These are phyloP conservation scores for Fusarium buxicola DNA, from an alignment of 2,329 filamentous ascomycete species.

Conservation along the genomic window DNA sequence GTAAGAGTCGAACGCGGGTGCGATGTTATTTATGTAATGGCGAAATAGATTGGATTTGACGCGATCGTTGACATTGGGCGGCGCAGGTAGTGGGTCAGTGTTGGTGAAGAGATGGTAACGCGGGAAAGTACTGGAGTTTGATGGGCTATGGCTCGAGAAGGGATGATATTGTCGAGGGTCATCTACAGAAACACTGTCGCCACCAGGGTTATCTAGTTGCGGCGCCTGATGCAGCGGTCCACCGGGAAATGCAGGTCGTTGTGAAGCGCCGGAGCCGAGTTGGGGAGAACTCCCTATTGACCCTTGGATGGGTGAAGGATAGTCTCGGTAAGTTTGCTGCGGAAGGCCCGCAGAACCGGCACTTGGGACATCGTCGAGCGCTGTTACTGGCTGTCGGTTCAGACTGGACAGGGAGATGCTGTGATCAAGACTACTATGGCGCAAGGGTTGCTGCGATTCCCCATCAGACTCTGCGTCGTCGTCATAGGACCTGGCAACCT, in stretches of 20 bases:
- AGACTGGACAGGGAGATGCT: not conserved
- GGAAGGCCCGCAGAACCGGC: slow-evolving; percentile 4
- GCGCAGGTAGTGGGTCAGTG: slow-evolving; percentile 4
- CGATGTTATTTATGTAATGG: slow-evolving; percentile 30
- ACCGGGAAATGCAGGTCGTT: not conserved
- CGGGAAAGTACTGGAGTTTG: slow-evolving; percentile 7
- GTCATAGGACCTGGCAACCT: slow-evolving; percentile 23
- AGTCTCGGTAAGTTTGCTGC: slow-evolving; percentile 2
- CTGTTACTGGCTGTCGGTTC: not conserved
- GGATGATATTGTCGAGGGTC: not conserved
- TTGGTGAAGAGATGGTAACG: slow-evolving; percentile 1
- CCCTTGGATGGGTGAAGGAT: not conserved
- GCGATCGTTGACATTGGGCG: slow-evolving; percentile 19
- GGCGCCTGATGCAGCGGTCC: not conserved
- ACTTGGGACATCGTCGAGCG: not conserved
- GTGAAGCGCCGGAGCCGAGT: not conserved
- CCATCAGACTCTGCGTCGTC: slow-evolving; percentile 18
- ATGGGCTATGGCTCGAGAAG: slow-evolving; percentile 11
- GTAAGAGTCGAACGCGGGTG: slow-evolving; percentile 32
- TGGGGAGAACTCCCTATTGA: slow-evolving; percentile 12
- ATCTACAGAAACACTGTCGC: not conserved
- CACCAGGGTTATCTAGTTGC: not conserved
- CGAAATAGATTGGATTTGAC: slow-evolving; percentile 25
- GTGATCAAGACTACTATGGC: not conserved
- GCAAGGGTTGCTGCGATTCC: slow-evolving; percentile 4